Evolutionary conservation across 2,329 filamentous ascomycete species (phyloP).

Genomic region (Pyricularia sp.): DNA sequence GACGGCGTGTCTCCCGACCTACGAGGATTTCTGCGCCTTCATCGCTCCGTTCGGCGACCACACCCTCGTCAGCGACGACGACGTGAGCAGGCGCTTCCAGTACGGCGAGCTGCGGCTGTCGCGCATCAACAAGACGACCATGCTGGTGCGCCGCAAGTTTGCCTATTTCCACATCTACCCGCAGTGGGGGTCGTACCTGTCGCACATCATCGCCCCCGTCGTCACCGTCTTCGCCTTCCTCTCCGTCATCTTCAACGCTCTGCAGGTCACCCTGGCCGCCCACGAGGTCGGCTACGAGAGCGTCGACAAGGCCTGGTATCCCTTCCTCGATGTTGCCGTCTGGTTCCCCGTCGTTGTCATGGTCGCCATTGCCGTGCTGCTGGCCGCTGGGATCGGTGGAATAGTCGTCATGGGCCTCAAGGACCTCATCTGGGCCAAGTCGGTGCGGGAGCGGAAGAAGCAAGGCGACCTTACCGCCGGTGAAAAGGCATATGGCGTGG

Average conservation of each 20-base stretch:
- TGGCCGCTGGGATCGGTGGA: conserved; percentile 7
- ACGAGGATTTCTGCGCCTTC: conserved; percentile 20
- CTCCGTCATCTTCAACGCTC: conserved; percentile 18
- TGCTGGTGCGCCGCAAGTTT: conserved; percentile 12
- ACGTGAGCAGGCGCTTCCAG: conserved; percentile 21
- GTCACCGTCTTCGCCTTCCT: conserved; percentile 18
- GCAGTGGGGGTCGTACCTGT: conserved; percentile 17
- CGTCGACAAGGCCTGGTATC: conserved; percentile 8
- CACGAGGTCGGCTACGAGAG: conserved; percentile 4
- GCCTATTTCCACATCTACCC: conserved; percentile 19
- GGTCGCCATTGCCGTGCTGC: conserved; percentile 12
- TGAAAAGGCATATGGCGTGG: conserved; percentile 13
- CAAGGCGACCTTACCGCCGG: conserved; percentile 8
- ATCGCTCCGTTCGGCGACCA: conserved; percentile 14
- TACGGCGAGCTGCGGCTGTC: conserved; percentile 28
- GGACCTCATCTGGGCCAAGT: conserved; percentile 12
- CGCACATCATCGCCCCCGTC: conserved; percentile 15
- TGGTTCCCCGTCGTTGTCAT: conserved; percentile 16
- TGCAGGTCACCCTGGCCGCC: conserved; percentile 18
- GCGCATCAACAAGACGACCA: conserved; percentile 20
- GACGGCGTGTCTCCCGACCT: conserved; percentile 12
- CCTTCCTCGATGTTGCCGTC: conserved; percentile 12
- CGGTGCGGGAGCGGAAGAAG: conserved; percentile 11
- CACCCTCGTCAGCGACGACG: conserved; percentile 13
- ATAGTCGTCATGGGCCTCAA: conserved; percentile 13